A percentile compares a stretch with the other conserved stretches of the same genome.
Conservation (phyloP, 2,329 filamentous ascomycete genomes). For the Cladosporium sp. region DNA sequence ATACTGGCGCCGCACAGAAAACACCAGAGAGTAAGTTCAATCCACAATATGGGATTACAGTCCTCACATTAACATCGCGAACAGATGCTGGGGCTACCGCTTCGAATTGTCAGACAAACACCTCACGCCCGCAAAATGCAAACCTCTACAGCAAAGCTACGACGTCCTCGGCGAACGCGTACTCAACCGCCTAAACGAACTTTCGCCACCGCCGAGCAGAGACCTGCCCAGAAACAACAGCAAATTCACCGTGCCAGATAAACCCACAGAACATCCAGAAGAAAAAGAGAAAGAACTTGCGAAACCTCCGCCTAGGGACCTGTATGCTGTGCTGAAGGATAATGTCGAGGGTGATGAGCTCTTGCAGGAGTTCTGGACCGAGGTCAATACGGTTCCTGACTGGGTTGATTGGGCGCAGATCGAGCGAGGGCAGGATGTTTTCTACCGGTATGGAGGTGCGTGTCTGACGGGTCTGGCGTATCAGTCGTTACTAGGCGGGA, state of each 20-base stretch:
- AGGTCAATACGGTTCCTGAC: constrained; percentile 66
- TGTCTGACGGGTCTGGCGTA: constrained; percentile 66
- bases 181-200: constrained; percentile 62
- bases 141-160: constrained; percentile 65
- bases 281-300: constrained; percentile 29
- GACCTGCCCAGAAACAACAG: constrained; percentile 44
- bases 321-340: constrained; percentile 64
- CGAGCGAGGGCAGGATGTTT: constrained; percentile 71
- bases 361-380: constrained; percentile 62
- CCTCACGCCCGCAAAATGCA: constrained; percentile 59
- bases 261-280: constrained; percentile 28
- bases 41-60: constrained; percentile 23
- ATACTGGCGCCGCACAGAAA: constrained; percentile 40
- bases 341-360: constrained; percentile 60
- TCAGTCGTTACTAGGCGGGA: constrained; percentile 67
- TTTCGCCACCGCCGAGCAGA: constrained; percentile 54
- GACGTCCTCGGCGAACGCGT: constrained; percentile 69
- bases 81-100: constrained; percentile 63
- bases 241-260: constrained; percentile 30
- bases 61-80: constrained; percentile 17
- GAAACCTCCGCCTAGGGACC: constrained; percentile 52
- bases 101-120: constrained; percentile 72
- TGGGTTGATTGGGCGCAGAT: constrained; percentile 82
- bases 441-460: constrained; percentile 73
- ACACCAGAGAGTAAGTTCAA: constrained; percentile 46